A percentile compares a stretch with the other conserved stretches of the same genome.
Evolutionary conservation across 768 basidiomycete species (phyloP).

Genomic region (Termitomyces bulborhizus): DNA sequence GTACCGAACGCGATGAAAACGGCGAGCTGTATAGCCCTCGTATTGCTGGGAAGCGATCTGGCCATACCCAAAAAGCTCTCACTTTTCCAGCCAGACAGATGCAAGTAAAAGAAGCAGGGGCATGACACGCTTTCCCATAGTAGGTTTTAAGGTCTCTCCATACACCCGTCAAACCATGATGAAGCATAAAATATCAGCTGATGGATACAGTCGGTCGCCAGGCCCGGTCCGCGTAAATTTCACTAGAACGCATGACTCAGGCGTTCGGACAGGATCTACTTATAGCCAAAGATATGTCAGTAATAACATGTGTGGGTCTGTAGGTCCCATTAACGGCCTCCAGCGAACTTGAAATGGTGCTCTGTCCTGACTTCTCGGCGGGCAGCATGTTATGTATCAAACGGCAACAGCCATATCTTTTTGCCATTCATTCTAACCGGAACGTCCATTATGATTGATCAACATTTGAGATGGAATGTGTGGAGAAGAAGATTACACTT

Average conservation of each 20-base stretch:
- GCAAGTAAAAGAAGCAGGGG: conserved; percentile 18
- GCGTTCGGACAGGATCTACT: not conserved
- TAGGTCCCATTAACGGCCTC: not conserved
- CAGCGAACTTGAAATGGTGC: not conserved
- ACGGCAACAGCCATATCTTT: not conserved
- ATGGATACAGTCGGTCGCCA: conserved; percentile 14
- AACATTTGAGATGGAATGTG: not conserved
- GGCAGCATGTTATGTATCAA: not conserved
- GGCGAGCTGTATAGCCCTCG: conserved; percentile 56
- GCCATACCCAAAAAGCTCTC: conserved; percentile 16
- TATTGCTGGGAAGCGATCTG: conserved; percentile 53
- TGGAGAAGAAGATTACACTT: not conserved
- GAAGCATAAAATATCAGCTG: conserved; percentile 13
- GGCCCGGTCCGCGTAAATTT: conserved; percentile 12
- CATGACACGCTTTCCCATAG: not conserved
- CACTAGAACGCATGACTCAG: not conserved
- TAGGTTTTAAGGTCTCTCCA: conserved; percentile 10
- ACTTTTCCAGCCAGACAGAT: conserved; percentile 6
- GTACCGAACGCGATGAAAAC: conserved; percentile 70
- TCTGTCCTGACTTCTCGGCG: not conserved
- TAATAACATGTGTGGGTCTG: not conserved
- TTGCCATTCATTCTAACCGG: not conserved
- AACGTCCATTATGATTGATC: not conserved
- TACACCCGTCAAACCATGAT: not conserved
- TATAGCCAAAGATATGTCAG: not conserved